phyloP scores from a whole-genome alignment of 208 protist genomes.

The Trypanosomatidae sp. region DNA sequence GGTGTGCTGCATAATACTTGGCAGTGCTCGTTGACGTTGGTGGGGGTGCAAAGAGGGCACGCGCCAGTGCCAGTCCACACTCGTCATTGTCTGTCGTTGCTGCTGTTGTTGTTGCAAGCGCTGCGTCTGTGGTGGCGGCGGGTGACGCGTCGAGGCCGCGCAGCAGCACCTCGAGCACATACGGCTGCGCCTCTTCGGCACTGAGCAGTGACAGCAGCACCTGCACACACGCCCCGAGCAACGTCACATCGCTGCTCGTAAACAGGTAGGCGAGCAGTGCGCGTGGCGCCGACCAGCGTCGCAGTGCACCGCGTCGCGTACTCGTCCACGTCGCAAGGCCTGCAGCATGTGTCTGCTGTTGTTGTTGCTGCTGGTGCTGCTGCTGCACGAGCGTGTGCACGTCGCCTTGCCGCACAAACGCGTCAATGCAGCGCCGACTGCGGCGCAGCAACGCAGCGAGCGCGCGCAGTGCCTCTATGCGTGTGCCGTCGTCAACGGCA shows the following conservation, averaged over 20 bases:
- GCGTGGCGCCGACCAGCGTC: constrained; percentile 24
- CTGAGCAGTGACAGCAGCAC: constrained; percentile 20
- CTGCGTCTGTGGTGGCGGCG: neutral
- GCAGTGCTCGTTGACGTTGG: constrained; percentile 6
- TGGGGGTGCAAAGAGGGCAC: constrained; percentile 7
- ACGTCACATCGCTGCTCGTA: constrained; percentile 25
- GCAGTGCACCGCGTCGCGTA: too few species aligned
- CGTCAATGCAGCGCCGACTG: constrained; percentile 17
- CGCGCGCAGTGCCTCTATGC: constrained; percentile 60
- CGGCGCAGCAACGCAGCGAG: constrained; percentile 26
- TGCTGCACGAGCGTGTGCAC: too few species aligned
- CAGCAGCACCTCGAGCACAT: constrained; percentile 4
- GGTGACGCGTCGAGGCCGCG: constrained; percentile 3
- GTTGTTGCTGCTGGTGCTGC: too few species aligned
- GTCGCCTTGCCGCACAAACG: constrained; percentile 13
- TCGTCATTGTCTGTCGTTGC: neutral
- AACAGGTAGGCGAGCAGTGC: constrained; percentile 45
- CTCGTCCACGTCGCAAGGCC: too few species aligned
- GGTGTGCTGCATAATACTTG: constrained; percentile 63
- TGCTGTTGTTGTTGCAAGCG: neutral
- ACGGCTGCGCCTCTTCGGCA: constrained; percentile 7
- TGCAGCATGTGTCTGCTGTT: too few species aligned
- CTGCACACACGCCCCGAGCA: constrained; percentile 29
- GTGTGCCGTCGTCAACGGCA: constrained; percentile 51
- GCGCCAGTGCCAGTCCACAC: constrained; percentile 11